Conservation (phyloP, 2,329 filamentous ascomycete genomes). For the Colletotrichum brevisporum region DNA sequence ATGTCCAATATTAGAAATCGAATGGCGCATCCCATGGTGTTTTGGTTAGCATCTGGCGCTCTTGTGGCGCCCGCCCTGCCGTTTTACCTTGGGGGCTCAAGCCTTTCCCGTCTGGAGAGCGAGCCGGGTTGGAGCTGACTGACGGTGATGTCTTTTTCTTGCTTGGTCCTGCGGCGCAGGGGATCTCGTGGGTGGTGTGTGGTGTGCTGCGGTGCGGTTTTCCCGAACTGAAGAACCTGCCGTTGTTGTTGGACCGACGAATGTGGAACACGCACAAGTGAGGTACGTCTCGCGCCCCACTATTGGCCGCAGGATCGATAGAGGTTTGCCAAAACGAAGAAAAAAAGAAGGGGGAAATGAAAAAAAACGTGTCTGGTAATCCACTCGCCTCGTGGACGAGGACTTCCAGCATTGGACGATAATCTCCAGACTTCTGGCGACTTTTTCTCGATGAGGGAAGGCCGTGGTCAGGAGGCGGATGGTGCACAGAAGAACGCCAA, state of each 20-base stretch:
- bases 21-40: background rate
- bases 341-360: no score
- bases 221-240: background rate
- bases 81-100: slow-evolving; percentile 10
- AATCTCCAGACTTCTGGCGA: background rate
- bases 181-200: background rate
- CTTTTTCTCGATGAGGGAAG: slow-evolving; percentile 4
- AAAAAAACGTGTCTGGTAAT: no score
- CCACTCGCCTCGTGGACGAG: no score
- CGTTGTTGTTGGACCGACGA: no score
- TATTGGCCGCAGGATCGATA: no score
- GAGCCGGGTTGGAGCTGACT: background rate
- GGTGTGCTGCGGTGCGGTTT: background rate
- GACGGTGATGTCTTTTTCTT: slow-evolving; percentile 2
- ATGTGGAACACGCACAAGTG: no score
- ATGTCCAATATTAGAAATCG: background rate
- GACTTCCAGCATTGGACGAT: no score
- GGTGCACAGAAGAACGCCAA: background rate
- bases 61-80: slow-evolving; percentile 11
- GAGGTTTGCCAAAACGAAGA: no score
- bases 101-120: slow-evolving; percentile 19
- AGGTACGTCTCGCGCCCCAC: no score
- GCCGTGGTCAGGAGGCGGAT: slow-evolving; percentile 4
- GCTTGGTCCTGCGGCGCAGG: slow-evolving; percentile 7
- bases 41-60: slow-evolving; percentile 8